phyloP scores from a whole-genome alignment of 768 basidiomycete species.

The Russula compacta region DNA sequence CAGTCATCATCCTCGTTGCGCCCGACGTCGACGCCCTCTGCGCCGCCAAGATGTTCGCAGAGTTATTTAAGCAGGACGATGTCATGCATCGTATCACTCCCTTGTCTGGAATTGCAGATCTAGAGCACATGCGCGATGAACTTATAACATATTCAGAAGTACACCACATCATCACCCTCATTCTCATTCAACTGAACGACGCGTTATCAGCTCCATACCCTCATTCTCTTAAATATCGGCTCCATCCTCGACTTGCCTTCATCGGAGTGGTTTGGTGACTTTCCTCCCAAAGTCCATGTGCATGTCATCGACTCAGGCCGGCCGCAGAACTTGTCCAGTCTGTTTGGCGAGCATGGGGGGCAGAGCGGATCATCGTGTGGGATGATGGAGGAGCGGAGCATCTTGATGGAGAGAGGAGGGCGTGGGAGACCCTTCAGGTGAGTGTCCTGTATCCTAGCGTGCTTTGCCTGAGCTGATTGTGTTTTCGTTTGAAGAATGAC shows the following conservation, averaged over 20 bases:
- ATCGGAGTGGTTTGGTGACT: slow-evolving; percentile 67
- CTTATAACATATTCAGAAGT: slow-evolving; percentile 63
- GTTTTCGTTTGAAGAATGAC: slow-evolving; percentile 47
- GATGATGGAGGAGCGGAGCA: slow-evolving; percentile 77
- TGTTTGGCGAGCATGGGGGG: slow-evolving; percentile 64
- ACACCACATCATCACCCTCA: slow-evolving; percentile 17
- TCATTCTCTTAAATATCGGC: slow-evolving; percentile 90
- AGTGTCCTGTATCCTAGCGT: slow-evolving; percentile 19
- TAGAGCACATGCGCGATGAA: slow-evolving; percentile 58
- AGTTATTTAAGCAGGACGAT: slow-evolving; percentile 88
- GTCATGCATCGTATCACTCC: slow-evolving; percentile 86
- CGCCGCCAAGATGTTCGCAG: slow-evolving; percentile 82
- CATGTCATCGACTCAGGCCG: slow-evolving; percentile 94
- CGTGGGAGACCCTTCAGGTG: slow-evolving; percentile 82
- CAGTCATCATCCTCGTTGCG: slow-evolving; percentile 77
- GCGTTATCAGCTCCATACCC: slow-evolving; percentile 60
- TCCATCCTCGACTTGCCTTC: slow-evolving; percentile 76
- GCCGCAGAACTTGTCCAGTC: slow-evolving; percentile 79
- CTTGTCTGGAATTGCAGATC: slow-evolving; percentile 73
- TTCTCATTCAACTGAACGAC: slow-evolving; percentile 1
- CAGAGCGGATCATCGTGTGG: slow-evolving; percentile 80
- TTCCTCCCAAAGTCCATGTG: slow-evolving; percentile 51
- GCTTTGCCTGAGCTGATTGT: neutral
- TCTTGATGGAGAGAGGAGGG: slow-evolving; percentile 61
- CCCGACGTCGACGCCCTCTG: slow-evolving; percentile 91